Conservation (phyloP, 2,329 filamentous ascomycete species). For the Botrytis fragariae region DNA sequence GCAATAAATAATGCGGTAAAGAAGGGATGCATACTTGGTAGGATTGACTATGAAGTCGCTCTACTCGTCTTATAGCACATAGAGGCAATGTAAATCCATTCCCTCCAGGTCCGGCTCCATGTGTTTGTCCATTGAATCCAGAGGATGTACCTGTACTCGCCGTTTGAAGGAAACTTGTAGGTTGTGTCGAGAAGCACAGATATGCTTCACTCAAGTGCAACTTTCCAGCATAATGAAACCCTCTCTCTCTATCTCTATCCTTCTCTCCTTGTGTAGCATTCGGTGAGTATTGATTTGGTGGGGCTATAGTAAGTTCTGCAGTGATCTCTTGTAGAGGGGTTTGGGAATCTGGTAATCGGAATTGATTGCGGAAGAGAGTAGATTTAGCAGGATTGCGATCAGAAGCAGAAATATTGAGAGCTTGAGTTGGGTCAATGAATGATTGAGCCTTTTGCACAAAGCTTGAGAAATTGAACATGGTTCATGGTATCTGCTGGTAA, state of each 20-base stretch:
- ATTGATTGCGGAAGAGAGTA: conserved; percentile 91
- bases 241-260: conserved; percentile 61
- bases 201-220: conserved; percentile 92
- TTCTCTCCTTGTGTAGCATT: conserved; percentile 70
- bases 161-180: conserved; percentile 78
- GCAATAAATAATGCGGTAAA: conserved; percentile 18
- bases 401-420: conserved; percentile 67
- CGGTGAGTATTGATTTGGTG: conserved; percentile 45
- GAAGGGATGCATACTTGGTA: conserved; percentile 56
- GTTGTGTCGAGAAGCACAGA: conserved; percentile 94
- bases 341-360: conserved; percentile 88
- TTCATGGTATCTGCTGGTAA: conserved; percentile 37
- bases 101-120: conserved; percentile 86
- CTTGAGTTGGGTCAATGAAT: conserved; percentile 85
- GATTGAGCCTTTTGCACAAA: conserved; percentile 95
- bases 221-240: conserved; percentile 88
- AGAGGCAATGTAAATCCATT: conserved; percentile 96
- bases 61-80: conserved; percentile 86
- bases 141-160: conserved; percentile 78
- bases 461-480: conserved; percentile 67
- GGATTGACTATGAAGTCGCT: conserved; percentile 87
- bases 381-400: conserved; percentile 87
- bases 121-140: conserved; percentile 86
- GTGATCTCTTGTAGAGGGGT: conserved; percentile 94
- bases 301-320: conserved; percentile 86